Evolutionary conservation across 2,329 filamentous ascomycete genomes (phyloP).

Genomic region (Acrodontium crateriforme): DNA sequence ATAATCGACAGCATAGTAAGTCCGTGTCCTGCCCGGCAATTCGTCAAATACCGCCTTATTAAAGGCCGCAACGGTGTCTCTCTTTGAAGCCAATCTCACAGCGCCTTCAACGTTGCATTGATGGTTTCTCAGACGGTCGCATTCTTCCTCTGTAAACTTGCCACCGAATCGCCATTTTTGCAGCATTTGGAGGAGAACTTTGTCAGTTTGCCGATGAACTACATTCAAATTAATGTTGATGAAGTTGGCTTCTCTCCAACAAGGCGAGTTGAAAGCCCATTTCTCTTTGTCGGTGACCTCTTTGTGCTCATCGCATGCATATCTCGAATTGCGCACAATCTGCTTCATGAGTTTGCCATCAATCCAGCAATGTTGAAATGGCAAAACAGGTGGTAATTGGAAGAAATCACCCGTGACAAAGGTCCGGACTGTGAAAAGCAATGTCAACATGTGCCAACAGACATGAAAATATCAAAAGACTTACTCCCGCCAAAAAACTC

Average conservation of each 20-base stretch:
- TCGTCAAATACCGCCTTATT: not conserved
- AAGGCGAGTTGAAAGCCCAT: constrained; percentile 44
- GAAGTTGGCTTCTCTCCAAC: constrained; percentile 42
- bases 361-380: constrained; percentile 35
- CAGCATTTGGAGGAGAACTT: constrained; percentile 39
- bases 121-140: not conserved
- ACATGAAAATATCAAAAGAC: too few relatives aligned
- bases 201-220: constrained; percentile 44
- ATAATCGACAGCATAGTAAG: constrained; percentile 3
- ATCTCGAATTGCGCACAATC: not conserved
- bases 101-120: constrained; percentile 1
- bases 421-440: constrained; percentile 23
- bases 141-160: not conserved
- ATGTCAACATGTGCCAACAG: too few relatives aligned
- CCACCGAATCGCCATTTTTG: constrained; percentile 4
- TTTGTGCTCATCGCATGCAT: not conserved
- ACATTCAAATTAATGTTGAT: constrained; percentile 36
- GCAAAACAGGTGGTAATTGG: constrained; percentile 44
- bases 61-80: not conserved
- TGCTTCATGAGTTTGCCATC: constrained; percentile 4
- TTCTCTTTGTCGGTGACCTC: constrained; percentile 29
- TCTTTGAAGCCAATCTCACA: not conserved
- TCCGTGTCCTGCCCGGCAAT: not conserved
- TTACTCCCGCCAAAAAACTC: constrained; percentile 9
- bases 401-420: constrained; percentile 47